Evolutionary conservation across 352 stramenopile genomes (phyloP).

Genomic region (Globisporangium carolinianum): DNA sequence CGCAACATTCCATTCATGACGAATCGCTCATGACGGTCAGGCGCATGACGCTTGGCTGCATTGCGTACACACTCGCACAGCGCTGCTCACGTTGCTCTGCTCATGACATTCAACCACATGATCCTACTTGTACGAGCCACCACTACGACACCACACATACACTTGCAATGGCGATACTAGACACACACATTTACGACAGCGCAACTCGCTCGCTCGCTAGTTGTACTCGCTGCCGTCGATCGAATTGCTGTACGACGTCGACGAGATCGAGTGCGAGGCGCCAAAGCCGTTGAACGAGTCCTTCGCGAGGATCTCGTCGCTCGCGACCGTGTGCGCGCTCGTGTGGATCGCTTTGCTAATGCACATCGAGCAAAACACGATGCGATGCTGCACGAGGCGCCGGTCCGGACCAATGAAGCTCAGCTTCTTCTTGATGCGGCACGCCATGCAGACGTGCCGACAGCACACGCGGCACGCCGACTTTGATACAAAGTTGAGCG

Average conservation of each 20-base stretch:
- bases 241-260: constrained; percentile 8
- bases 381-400: constrained; percentile 24
- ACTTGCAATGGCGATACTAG: no score
- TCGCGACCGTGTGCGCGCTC: constrained; percentile 18
- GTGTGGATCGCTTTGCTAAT: constrained; percentile 31
- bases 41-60: no score
- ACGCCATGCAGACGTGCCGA: constrained; percentile 24
- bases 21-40: no score
- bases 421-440: constrained; percentile 30
- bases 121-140: no score
- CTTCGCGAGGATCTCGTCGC: constrained; percentile 14
- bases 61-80: no score
- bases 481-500: constrained; percentile 18
- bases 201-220: not conserved
- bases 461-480: constrained; percentile 26
- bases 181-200: no score
- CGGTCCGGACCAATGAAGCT: constrained; percentile 27
- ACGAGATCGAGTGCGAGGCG: constrained; percentile 1
- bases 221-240: constrained; percentile 7
- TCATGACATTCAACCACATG: no score
- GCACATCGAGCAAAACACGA: constrained; percentile 33
- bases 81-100: no score
- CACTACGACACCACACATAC: no score
- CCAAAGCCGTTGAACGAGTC: constrained; percentile 15
- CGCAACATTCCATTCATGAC: no score